Evolutionary conservation across 2,329 filamentous ascomycete genomes (phyloP).

Genomic region (Phaeophleospora eucalypticola): DNA sequence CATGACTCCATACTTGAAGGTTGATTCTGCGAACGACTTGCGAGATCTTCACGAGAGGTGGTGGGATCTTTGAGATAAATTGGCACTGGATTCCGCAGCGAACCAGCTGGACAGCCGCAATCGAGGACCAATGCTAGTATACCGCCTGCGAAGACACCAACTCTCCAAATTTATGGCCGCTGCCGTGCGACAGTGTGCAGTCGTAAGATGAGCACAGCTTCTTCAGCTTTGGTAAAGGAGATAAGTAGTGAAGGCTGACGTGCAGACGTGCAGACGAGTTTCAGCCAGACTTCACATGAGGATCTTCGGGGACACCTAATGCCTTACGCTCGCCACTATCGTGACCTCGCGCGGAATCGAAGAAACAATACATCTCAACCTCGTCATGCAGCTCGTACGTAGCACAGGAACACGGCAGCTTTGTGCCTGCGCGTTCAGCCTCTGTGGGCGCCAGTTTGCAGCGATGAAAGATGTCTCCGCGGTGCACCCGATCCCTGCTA

Average conservation of each 20-base stretch:
- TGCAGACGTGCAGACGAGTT: background rate
- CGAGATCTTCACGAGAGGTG: constrained; percentile 63
- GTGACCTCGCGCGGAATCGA: too few species aligned
- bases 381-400: background rate
- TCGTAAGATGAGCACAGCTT: too few species aligned
- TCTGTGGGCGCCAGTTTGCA: too few species aligned
- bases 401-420: background rate
- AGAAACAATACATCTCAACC: too few species aligned
- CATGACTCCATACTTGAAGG: constrained; percentile 59
- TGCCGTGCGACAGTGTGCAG: too few species aligned
- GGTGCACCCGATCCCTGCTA: background rate
- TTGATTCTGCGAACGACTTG: constrained; percentile 56
- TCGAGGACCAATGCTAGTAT: too few species aligned
- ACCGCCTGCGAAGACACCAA: too few species aligned
- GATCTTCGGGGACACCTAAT: background rate
- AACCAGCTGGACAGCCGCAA: too few species aligned
- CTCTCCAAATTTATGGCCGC: too few species aligned
- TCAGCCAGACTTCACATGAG: background rate
- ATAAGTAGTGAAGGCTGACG: background rate
- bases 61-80: constrained; percentile 43
- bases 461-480: background rate
- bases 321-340: background rate
- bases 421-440: background rate
- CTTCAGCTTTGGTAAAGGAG: background rate
- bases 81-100: too few species aligned